Conservation (phyloP, 2,329 filamentous ascomycete species). For the Seiridium unicorne region DNA sequence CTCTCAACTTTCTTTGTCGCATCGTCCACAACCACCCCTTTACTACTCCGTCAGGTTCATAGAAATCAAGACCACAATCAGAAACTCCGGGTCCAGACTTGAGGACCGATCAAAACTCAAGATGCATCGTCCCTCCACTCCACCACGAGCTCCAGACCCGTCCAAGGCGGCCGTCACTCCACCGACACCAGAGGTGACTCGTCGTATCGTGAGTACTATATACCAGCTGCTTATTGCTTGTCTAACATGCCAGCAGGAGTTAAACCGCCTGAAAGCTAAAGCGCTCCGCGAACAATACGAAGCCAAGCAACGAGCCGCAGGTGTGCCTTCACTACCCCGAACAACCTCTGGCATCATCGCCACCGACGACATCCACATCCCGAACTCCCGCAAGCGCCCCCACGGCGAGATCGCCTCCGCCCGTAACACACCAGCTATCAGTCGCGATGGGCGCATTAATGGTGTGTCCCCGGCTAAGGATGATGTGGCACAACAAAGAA, state of each 20-base stretch:
- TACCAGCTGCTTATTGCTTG: not conserved
- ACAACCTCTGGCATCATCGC: constrained; percentile 70
- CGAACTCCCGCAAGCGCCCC: constrained; percentile 66
- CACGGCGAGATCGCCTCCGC: constrained; percentile 60
- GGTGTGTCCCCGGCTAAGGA: constrained; percentile 35
- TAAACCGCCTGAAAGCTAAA: constrained; percentile 85
- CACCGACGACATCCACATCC: constrained; percentile 60
- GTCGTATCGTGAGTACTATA: constrained; percentile 48
- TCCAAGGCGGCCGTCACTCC: constrained; percentile 38
- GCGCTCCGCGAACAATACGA: constrained; percentile 74
- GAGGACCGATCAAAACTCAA: not conserved
- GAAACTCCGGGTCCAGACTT: too few species aligned
- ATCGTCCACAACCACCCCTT: not conserved
- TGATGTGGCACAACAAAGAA: constrained; percentile 21
- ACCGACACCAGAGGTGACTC: constrained; percentile 52
- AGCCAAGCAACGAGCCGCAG: constrained; percentile 53
- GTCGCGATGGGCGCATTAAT: constrained; percentile 64
- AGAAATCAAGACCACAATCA: too few species aligned
- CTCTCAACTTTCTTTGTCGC: constrained; percentile 8
- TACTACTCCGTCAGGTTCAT: not conserved
- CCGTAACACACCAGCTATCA: constrained; percentile 48
- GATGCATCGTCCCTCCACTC: constrained; percentile 50
- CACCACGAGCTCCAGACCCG: constrained; percentile 32
- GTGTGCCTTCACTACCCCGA: constrained; percentile 40
- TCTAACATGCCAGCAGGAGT: constrained; percentile 58